A percentile compares a stretch with the other conserved stretches of the same genome.
Conservation (phyloP, 345 rosid species). For the Gossypioides kirkii region DNA sequence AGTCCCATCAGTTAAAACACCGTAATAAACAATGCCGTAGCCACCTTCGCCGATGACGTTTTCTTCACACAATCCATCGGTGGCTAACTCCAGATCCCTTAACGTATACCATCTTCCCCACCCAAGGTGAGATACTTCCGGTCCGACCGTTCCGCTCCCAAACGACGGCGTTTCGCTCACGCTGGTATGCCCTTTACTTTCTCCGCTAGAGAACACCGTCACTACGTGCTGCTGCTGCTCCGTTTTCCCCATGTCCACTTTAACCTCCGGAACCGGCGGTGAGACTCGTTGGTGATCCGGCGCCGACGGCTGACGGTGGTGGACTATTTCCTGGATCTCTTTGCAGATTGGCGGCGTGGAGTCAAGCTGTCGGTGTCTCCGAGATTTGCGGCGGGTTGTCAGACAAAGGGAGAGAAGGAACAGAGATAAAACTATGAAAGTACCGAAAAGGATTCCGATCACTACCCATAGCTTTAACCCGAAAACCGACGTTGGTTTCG, state of each 20-base stretch:
- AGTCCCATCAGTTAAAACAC: background rate
- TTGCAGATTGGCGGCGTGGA: constrained; percentile 65
- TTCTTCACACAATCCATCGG: constrained; percentile 49
- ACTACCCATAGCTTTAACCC: constrained; percentile 89
- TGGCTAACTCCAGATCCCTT: constrained; percentile 81
- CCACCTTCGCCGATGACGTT: constrained; percentile 1
- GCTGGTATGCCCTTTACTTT: constrained; percentile 60
- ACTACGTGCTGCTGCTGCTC: constrained; percentile 48
- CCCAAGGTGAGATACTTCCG: constrained; percentile 95
- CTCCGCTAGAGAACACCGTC: constrained; percentile 81
- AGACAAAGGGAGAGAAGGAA: constrained; percentile 86
- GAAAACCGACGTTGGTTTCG: constrained; percentile 83
- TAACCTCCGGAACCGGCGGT: constrained; percentile 61
- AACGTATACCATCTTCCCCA: constrained; percentile 97
- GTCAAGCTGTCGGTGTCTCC: constrained; percentile 19
- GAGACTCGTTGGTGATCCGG: constrained; percentile 31
- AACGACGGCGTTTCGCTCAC: constrained; percentile 51
- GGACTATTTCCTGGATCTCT: constrained; percentile 82
- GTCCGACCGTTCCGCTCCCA: constrained; percentile 64
- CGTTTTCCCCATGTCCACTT: constrained; percentile 68
- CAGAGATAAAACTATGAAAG: constrained; percentile 68
- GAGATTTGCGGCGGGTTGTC: constrained; percentile 69
- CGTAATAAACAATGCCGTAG: background rate
- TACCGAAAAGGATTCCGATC: constrained; percentile 78
- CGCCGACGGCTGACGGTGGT: constrained; percentile 27